Evolutionary conservation across 805 yeast species (phyloP).

Genomic region (Kockiozyma suomiensis): DNA sequence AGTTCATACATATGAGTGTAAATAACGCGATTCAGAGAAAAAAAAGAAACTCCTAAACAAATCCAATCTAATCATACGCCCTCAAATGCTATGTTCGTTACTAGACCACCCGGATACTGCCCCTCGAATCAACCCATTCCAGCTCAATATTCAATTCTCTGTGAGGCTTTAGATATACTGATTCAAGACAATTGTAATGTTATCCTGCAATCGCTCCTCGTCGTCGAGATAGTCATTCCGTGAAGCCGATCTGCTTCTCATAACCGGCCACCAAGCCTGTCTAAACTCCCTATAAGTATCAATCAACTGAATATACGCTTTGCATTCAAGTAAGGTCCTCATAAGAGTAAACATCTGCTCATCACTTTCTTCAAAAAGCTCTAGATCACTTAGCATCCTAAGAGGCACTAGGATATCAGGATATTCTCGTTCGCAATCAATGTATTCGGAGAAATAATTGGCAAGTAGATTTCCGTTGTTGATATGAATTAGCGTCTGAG

Average conservation of each 20-base stretch:
- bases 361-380: conserved; percentile 1
- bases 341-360: conserved; percentile 17
- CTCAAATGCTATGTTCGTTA: no score
- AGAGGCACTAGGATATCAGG: conserved; percentile 2
- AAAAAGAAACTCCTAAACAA: no score
- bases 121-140: no score
- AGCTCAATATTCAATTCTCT: no score
- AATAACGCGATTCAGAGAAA: no score
- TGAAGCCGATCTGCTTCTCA: neutral
- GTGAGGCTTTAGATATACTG: neutral
- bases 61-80: no score
- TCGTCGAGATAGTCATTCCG: neutral
- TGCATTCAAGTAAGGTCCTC: conserved; percentile 1
- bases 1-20: no score
- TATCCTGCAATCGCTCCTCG: neutral
- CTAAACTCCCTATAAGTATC: neutral
- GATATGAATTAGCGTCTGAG: neutral
- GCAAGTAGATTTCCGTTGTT: neutral
- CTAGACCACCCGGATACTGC: no score
- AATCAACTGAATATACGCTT: neutral
- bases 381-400: conserved; percentile 4
- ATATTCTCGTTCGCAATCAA: neutral
- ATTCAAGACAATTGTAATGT: neutral
- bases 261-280: conserved; percentile 14
- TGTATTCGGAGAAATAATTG: conserved; percentile 17